Conservation (phyloP, 129 eudicot genomes). For the Deinandra increscens region DNA sequence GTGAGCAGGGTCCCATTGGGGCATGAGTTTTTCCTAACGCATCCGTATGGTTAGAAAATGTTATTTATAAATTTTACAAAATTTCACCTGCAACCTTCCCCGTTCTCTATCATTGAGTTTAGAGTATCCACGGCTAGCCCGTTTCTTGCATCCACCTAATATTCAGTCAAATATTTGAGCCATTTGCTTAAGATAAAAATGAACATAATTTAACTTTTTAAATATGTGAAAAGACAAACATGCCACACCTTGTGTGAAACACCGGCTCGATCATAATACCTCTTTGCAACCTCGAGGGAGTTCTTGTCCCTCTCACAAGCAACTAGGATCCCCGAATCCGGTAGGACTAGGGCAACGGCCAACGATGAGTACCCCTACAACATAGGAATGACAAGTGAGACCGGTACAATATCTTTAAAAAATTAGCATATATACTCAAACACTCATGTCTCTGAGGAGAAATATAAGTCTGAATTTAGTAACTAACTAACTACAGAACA, state of each 20-base stretch:
- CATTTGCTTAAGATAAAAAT: neutral
- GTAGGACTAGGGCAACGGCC: constrained; percentile 85
- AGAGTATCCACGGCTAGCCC: constrained; percentile 81
- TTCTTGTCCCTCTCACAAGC: constrained; percentile 87
- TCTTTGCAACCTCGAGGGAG: constrained; percentile 80
- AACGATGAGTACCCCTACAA: constrained; percentile 90
- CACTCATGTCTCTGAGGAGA: neutral
- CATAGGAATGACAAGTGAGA: constrained; percentile 1
- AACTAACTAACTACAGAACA: neutral
- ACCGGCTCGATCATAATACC: constrained; percentile 82
- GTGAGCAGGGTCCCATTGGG: neutral
- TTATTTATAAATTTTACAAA: neutral
- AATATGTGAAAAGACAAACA: constrained; percentile 19
- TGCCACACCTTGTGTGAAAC: constrained; percentile 88
- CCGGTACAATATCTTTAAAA: neutral
- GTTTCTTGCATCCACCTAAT: constrained; percentile 64
- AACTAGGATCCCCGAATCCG: constrained; percentile 74
- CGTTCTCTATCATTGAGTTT: constrained; percentile 64
- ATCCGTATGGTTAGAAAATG: neutral
- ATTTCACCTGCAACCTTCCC: constrained; percentile 75
- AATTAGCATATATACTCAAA: neutral
- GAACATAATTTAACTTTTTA: neutral
- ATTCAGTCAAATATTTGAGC: constrained; percentile 8
- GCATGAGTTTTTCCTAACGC: neutral
- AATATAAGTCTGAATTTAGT: neutral